phyloP scores from a whole-genome alignment of 352 stramenopile species.

The Globisporangium takayamanum region DNA sequence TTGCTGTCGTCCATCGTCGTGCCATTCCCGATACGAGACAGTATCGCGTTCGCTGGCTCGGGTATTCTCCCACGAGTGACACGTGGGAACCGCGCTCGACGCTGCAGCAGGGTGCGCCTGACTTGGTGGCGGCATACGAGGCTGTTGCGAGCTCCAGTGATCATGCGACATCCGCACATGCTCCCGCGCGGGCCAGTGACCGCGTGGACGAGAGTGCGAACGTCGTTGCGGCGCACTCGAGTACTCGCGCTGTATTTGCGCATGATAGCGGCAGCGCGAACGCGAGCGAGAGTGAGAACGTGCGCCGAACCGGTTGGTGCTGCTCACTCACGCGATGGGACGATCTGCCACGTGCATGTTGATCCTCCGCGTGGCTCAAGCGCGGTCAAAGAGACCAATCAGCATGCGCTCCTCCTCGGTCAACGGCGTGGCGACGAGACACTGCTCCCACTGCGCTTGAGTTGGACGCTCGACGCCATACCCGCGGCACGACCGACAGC shows the following conservation, averaged over 20 bases:
- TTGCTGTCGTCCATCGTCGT: background rate
- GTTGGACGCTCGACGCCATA: background rate
- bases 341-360: no score
- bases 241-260: no score
- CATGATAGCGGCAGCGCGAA: no score
- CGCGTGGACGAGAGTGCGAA: background rate
- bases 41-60: constrained; percentile 1
- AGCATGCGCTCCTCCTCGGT: background rate
- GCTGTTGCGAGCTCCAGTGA: background rate
- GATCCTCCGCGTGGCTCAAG: no score
- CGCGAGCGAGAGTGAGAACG: no score
- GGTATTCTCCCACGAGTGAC: background rate
- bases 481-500: background rate
- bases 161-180: no score
- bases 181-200: background rate
- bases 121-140: background rate
- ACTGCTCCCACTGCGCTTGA: background rate
- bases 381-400: background rate
- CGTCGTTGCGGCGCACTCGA: no score
- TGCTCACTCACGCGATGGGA: no score
- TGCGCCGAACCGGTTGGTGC: no score
- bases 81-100: background rate
- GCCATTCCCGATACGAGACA: background rate
- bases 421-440: background rate
- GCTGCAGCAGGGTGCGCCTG: background rate